Evolutionary conservation across 164 flowering plant species (phyloP), one percentile per base, ranked within the genome.

Genomic region (Liriodendron chinense): DNA sequence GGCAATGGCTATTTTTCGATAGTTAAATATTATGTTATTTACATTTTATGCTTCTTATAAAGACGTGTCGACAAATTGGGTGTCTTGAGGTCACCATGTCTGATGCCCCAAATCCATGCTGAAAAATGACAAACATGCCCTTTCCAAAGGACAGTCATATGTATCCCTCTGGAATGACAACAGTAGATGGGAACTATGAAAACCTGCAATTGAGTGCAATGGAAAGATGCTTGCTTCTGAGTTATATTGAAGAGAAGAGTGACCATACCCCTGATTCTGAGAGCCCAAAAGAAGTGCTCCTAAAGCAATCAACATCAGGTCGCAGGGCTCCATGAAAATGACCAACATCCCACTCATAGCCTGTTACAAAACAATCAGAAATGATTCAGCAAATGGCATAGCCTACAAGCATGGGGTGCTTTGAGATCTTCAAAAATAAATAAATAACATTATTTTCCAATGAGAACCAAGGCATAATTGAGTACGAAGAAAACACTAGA

Each of bases 261-360:
- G 71, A 24, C 21, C 24, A 10, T 49, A 90, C 92, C 90, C 91
- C 87, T 69, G 86, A 68, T 68, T 87, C 80, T 8, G 91, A 87
- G 68, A 85, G 83, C 74, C 98, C 99, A 89, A 89, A 92, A 7
- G 96, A 92, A 57, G 99, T 96, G 84, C 87, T 89, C 78, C 97
- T 87, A 77, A 96, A 96, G 86, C 97, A 88, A 75, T 96, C 95
- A 47, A 92, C 96, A 71, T 90, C 85, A 74, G 98, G 99, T 61
- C 97, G 83, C 59, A 78, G 89, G 78, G 95, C 94, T 28, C 96
- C 98, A 75, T 48, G 72, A 76, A 96, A 93, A 80, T 93, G 99
- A 69, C 99, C 99, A 79, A 96, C 82, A 82, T 93, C 99, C 99
- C 99, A 93, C 75, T 96, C 99, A 85, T 96, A 92, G 74, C 96